Conservation (phyloP, 1,284 basidiomycete genomes). For the Farysia itapuensis region DNA sequence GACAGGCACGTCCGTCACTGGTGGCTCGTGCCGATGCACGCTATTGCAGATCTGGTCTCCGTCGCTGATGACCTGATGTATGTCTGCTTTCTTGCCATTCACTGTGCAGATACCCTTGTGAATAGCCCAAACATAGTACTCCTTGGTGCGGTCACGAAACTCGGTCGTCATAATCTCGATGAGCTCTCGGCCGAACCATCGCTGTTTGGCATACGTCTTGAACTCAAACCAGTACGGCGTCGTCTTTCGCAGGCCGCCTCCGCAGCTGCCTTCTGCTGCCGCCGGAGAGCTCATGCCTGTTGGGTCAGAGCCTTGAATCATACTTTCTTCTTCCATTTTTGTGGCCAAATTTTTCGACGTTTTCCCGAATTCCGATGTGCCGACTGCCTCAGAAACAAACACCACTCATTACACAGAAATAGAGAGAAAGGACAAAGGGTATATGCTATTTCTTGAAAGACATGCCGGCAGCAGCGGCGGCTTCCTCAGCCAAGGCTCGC, state of each 20-base stretch:
- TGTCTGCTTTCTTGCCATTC: conserved; percentile 79
- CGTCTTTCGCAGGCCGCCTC: conserved; percentile 31
- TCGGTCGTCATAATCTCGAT: conserved; percentile 61
- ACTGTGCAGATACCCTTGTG: conserved; percentile 93
- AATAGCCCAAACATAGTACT: conserved; percentile 65
- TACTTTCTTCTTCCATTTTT: no score
- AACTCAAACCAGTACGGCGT: conserved; percentile 56
- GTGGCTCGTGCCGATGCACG: conserved; percentile 93
- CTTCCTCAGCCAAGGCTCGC: conserved; percentile 26
- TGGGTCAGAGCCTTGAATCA: no score
- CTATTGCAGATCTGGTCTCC: conserved; percentile 88
- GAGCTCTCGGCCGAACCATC: conserved; percentile 82
- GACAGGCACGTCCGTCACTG: conserved; percentile 83
- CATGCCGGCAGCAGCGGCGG: conserved; percentile 28
- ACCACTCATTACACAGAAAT: no score
- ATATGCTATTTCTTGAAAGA: conserved; percentile 27
- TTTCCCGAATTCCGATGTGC: no score
- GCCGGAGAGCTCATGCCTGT: no score
- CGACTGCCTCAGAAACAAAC: no score
- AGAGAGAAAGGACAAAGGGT: no score
- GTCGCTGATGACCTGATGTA: conserved; percentile 78
- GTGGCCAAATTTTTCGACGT: no score
- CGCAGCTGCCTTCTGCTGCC: conserved; percentile 3
- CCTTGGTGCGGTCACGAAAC: conserved; percentile 61
- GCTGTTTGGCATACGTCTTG: conserved; percentile 81